phyloP scores from a whole-genome alignment of 441 rosid species.

The Jatropha multifida region DNA sequence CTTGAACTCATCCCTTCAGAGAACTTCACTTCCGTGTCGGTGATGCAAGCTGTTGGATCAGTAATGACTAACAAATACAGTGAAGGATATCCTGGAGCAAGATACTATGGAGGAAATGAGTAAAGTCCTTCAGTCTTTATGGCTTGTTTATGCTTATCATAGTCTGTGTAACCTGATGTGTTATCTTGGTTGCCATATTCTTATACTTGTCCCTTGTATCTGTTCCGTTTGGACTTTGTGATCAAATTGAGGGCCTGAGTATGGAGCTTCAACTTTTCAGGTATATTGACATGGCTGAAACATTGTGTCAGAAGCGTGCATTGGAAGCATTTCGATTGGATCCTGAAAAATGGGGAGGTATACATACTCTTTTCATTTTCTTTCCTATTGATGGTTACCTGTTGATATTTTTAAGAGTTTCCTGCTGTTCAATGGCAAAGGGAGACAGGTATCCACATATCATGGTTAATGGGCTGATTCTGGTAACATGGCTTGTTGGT shows the following conservation, averaged over 20 bases:
- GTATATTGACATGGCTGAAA: slow-evolving; percentile 91
- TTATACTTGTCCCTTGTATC: not conserved
- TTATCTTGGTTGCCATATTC: not conserved
- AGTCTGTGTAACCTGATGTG: not conserved
- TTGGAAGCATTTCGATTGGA: slow-evolving; percentile 85
- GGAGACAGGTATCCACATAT: not conserved
- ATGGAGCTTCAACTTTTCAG: slow-evolving; percentile 39
- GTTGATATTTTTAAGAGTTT: not conserved
- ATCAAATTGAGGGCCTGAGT: not conserved
- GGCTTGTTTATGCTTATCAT: slow-evolving; percentile 10
- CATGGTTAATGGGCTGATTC: not conserved
- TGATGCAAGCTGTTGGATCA: slow-evolving; percentile 94
- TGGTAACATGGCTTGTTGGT: slow-evolving; percentile 7
- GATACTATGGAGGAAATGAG: slow-evolving; percentile 99
- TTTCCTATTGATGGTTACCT: not conserved
- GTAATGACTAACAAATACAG: slow-evolving; percentile 95
- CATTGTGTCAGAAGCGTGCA: slow-evolving; percentile 89
- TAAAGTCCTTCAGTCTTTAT: slow-evolving; percentile 34
- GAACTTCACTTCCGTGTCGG: slow-evolving; percentile 91
- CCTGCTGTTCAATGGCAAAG: not conserved
- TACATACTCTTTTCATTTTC: slow-evolving; percentile 8
- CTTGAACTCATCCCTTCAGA: slow-evolving; percentile 94
- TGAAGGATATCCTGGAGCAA: slow-evolving; percentile 96
- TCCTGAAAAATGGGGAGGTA: slow-evolving; percentile 98
- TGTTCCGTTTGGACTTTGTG: not conserved